These are phyloP conservation scores for Phytophthora pini DNA, from an alignment of 352 stramenopile species.

Conservation along the genomic window DNA sequence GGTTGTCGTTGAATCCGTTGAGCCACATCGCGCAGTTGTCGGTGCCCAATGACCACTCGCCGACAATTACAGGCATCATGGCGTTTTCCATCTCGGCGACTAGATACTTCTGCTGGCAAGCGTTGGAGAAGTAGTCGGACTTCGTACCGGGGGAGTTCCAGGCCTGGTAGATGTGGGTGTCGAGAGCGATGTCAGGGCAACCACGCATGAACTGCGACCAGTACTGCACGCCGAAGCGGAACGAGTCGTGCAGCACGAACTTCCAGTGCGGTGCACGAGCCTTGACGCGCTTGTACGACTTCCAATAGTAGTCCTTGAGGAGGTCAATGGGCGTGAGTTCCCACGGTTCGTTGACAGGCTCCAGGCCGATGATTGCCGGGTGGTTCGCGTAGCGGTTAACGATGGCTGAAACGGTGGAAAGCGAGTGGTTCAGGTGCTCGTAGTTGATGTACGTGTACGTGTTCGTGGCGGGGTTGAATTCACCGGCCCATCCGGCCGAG, in stretches of 20 bases:
- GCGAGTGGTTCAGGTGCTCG: slow-evolving; percentile 91
- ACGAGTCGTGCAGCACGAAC: slow-evolving; percentile 97
- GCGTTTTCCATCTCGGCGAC: slow-evolving; percentile 92
- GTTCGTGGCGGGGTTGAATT: slow-evolving; percentile 82
- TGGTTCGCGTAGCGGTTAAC: slow-evolving; percentile 89
- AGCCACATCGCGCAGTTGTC: slow-evolving; percentile 89
- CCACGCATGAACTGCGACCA: slow-evolving; percentile 78
- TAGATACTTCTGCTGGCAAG: slow-evolving; percentile 89
- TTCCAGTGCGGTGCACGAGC: slow-evolving; percentile 93
- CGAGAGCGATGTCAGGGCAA: slow-evolving; percentile 93
- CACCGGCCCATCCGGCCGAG: slow-evolving; percentile 90
- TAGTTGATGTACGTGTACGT: slow-evolving; percentile 94
- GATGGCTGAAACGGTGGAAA: slow-evolving; percentile 87
- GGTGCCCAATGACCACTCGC: slow-evolving; percentile 93
- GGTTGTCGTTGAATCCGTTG: slow-evolving; percentile 68
- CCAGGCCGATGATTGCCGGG: slow-evolving; percentile 90
- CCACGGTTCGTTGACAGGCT: slow-evolving; percentile 97
- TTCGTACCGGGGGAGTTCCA: slow-evolving; percentile 74
- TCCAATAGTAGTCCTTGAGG: slow-evolving; percentile 97
- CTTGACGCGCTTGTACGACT: slow-evolving; percentile 95
- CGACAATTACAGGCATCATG: slow-evolving; percentile 95
- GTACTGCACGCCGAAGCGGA: slow-evolving; percentile 87
- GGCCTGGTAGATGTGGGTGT: slow-evolving; percentile 97
- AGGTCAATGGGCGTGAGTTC: slow-evolving; percentile 93
- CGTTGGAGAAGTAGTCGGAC: slow-evolving; percentile 90